Conservation (phyloP, 768 basidiomycete species). For the Hebeloma cylindrosporum region DNA sequence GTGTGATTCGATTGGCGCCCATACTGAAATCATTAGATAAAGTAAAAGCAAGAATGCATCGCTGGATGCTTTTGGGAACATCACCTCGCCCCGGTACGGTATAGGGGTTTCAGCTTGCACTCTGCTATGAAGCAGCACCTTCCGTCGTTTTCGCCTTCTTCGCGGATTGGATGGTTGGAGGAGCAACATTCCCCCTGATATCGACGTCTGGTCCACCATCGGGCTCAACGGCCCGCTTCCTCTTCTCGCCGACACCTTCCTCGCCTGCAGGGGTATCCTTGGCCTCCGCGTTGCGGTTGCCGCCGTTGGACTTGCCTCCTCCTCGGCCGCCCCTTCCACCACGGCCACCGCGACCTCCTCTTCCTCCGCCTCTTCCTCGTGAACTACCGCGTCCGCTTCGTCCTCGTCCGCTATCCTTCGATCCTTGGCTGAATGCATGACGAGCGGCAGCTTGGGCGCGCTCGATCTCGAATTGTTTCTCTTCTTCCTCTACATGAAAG, state of each 20-base stretch:
- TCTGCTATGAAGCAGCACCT: constrained; percentile 23
- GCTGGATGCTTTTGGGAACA: no score
- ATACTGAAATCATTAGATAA: no score
- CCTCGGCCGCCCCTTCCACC: constrained; percentile 39
- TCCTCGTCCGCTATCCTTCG: constrained; percentile 27
- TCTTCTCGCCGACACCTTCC: constrained; percentile 65
- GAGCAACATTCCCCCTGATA: constrained; percentile 60
- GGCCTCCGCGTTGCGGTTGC: constrained; percentile 37
- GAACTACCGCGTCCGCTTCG: constrained; percentile 38
- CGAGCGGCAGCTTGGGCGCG: constrained; percentile 70
- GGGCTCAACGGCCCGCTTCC: constrained; percentile 75
- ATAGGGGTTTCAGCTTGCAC: no score
- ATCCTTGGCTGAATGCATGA: constrained; percentile 39
- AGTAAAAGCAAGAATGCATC: no score
- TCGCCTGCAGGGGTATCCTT: constrained; percentile 34
- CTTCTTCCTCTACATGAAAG: constrained; percentile 57
- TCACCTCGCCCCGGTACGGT: no score
- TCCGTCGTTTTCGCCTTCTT: constrained; percentile 49
- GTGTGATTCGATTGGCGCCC: no score
- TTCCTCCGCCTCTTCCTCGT: constrained; percentile 47
- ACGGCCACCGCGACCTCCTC: constrained; percentile 43
- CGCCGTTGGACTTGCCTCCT: constrained; percentile 32
- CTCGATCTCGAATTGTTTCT: constrained; percentile 71
- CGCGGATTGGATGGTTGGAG: constrained; percentile 42
- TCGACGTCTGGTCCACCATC: constrained; percentile 75